phyloP scores from a whole-genome alignment of 2,329 filamentous ascomycete genomes.

The Stagonosporopsis cucurbitacearum region DNA sequence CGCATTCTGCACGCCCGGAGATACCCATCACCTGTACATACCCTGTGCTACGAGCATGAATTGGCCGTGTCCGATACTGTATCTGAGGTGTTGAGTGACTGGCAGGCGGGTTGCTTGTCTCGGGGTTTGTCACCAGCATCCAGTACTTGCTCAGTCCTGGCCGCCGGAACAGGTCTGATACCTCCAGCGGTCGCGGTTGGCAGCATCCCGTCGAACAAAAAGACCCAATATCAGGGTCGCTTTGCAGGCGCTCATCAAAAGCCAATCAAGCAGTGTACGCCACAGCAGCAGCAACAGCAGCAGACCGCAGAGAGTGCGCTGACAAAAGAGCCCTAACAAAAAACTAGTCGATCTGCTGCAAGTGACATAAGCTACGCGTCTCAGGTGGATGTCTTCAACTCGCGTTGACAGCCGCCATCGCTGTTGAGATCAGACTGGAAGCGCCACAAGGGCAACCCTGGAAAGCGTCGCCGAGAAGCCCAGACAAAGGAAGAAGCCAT shows the following conservation, averaged over 20 bases:
- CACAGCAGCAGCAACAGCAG: not conserved
- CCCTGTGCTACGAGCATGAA: not conserved
- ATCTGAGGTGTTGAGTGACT: not conserved
- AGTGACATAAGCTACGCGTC: not conserved
- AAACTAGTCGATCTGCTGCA: not conserved
- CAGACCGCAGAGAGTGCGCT: not conserved
- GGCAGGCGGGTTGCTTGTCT: not conserved
- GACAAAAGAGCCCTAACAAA: not conserved
- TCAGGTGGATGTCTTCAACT: not conserved
- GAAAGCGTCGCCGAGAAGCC: not conserved
- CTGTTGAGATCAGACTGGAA: not conserved
- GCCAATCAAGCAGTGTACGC: not conserved
- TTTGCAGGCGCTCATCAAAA: not conserved
- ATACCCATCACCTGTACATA: not conserved
- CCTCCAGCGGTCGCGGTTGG: not conserved
- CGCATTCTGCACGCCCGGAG: not conserved
- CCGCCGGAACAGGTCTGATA: too few relatives aligned
- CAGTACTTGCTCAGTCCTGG: too few relatives aligned
- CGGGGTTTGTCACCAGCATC: not conserved
- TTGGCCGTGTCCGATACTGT: not conserved
- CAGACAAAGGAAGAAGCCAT: not conserved
- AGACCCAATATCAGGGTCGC: not conserved
- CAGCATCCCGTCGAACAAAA: not conserved
- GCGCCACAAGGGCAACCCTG: constrained; percentile 7
- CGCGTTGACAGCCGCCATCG: not conserved